Percentiles rank a stretch among this genome's conserved stretches.
Evolutionary conservation across 1,284 basidiomycete genomes (phyloP).

Genomic region (Thecaphora thlaspeos): DNA sequence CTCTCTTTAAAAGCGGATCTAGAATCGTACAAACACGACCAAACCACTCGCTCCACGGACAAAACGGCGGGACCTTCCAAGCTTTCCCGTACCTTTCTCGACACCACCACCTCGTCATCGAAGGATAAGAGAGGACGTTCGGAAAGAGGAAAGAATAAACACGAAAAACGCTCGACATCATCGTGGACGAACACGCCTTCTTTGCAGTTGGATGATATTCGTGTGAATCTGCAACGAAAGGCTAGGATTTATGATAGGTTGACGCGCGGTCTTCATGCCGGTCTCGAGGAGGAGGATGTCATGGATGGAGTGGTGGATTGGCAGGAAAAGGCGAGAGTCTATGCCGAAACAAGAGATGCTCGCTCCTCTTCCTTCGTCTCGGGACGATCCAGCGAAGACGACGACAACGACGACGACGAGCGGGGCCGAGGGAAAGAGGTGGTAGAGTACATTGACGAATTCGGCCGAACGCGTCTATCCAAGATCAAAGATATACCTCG

Average conservation of each 20-base stretch:
- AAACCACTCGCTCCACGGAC: too few species aligned
- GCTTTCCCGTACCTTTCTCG: conserved; percentile 4
- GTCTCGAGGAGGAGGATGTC: conserved; percentile 61
- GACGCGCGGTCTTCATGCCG: conserved; percentile 74
- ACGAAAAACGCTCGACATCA: conserved; percentile 56
- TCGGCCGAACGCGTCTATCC: conserved; percentile 71
- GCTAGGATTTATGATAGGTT: conserved; percentile 79
- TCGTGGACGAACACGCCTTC: conserved; percentile 5
- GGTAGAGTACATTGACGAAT: conserved; percentile 81
- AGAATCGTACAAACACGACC: too few species aligned
- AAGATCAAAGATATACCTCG: conserved; percentile 75
- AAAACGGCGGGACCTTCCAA: conserved; percentile 2
- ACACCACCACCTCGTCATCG: not conserved
- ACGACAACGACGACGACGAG: conserved; percentile 67
- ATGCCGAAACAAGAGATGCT: conserved; percentile 3
- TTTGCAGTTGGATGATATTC: conserved; percentile 65
- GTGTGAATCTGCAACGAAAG: conserved; percentile 70
- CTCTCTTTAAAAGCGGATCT: too few species aligned
- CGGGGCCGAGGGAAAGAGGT: conserved; percentile 64
- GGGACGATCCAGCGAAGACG: conserved; percentile 49
- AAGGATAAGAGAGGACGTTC: not conserved
- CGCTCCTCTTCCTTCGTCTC: not conserved
- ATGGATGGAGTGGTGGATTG: conserved; percentile 83
- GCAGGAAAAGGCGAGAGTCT: conserved; percentile 9
- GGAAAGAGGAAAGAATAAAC: not conserved